Percentiles rank a stretch among this genome's conserved stretches.
These are phyloP conservation scores for Amoebophrya sp. DNA, from an alignment of 169 alveolate species.

Conservation along the genomic window DNA sequence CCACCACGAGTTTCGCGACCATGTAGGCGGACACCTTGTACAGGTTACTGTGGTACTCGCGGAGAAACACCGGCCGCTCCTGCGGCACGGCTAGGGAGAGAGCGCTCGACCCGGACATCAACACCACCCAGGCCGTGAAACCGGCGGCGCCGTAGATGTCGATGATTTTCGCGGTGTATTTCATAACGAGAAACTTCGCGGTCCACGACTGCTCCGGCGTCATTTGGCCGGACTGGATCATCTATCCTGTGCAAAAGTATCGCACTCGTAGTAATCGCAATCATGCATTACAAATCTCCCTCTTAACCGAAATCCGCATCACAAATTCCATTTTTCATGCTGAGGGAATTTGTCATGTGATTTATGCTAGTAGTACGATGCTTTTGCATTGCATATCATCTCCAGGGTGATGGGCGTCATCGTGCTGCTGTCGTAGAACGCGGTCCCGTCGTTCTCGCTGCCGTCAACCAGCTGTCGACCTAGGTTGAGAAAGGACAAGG, in stretches of 20 bases:
- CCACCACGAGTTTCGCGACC: too few species aligned
- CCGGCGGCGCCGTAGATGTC: not conserved
- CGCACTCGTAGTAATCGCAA: too few species aligned
- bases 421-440: not conserved
- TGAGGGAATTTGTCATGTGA: too few species aligned
- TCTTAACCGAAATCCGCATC: too few species aligned
- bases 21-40: not conserved
- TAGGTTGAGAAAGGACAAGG: too few species aligned
- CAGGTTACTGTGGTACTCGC: slow-evolving; percentile 16
- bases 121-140: not conserved
- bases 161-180: not conserved
- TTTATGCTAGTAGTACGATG: too few species aligned
- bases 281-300: too few species aligned
- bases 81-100: not conserved
- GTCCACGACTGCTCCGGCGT: too few species aligned
- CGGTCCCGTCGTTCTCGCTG: not conserved
- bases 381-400: too few species aligned
- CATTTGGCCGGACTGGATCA: too few species aligned
- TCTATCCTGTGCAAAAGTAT: too few species aligned
- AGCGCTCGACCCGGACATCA: not conserved
- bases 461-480: not conserved
- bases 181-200: not conserved
- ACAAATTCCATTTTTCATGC: too few species aligned
- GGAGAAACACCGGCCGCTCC: slow-evolving; percentile 9
- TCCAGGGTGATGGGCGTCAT: not conserved